Base-by-base conservation (phyloP, 139 green algal genomes). In the Diplosphaera chodatii region DNA sequence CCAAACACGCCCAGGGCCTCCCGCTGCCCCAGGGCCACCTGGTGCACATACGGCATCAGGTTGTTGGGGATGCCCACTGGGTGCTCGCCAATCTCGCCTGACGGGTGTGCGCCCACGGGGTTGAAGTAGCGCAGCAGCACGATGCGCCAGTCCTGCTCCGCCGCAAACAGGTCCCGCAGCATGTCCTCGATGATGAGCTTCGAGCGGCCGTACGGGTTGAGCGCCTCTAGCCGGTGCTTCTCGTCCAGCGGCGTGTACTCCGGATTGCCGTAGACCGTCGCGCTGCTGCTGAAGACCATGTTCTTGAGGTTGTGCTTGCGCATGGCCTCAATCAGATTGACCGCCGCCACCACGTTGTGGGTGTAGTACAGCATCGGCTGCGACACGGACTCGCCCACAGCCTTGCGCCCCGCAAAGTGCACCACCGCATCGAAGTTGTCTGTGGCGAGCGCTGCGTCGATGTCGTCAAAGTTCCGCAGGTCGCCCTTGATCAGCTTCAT, bases 111-210 rank as follows among this genome's bases (percentile, higher is more conserved):
- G 13, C 87, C 90, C 4, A 98, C 87, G 20, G 93, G 93, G 83
- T 98, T 97, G 88, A 97, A 97, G 71, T 89, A 96, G 34, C 93
- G 85, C 71, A 98, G 89, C 74, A 98, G 83, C 67, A 96, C 79
- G 72, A 98, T 88, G 63, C 82, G 79, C 96, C 93, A 98, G 0
- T 84, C 80, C 31, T 78, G 76, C 75, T 97, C 90, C 1, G 80
- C 63, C 10, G 37, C 37, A 13, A 74, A 70, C 22, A 92, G 8
- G 70, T 92, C 89, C 21, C 82, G 72, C 79, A 93, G 90, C 78
- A 96, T 95, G 37, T 97, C 91, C 79, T 96, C 93, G 67, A 97
- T 96, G 82, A 98, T 96, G 16, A 98, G 88, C 88, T 99, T 99
- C 73, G 91, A 98, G 72, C 89, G 81, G 71, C 95, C 95, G 80